Base-by-base conservation (phyloP, 2,329 filamentous ascomycete species). In the Phyllosticta citrichinensis region DNA sequence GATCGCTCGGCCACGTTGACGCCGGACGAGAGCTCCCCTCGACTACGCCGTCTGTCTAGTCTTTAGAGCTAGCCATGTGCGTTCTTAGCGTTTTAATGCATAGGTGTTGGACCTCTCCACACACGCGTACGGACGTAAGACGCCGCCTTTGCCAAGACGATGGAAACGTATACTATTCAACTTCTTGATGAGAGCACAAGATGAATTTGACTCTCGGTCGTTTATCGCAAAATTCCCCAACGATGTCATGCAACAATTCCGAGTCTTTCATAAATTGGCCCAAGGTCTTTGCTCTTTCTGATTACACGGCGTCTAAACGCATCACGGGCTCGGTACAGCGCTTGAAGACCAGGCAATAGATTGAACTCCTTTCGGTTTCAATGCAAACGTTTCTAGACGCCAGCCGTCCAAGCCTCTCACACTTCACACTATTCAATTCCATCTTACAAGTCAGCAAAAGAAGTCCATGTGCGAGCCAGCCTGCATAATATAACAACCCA, bases 1-100 rank as follows among this genome's bases (percentile, higher is more conserved):
- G 60, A 62, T 9, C 60, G 60, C 24, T 62, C 60, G 22, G 52
- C 60, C 19, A 62, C 60, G 35, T 47, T 62, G n/a, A 62, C 60
- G 24, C 56, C 60, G 22, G 60, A 62, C 52, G 58, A 60, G 55
- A 52, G 25, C 6, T 53, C n/a, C 35, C 40, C 17, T 60, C 58
- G 11, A 52, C 19, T 6, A 55, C 53, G 10, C 58, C 53, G 17
- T 60, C 53, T 11, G 40, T 24, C 12, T 60, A 56, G 40, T 19
- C n/a, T n/a, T 47, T 47, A 47, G 14, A 47, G 40, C 40, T n/a
- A n/a, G 40, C 40, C 40, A n/a, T 19, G 14, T 19, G 40, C 40
- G 17, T 47, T 47, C 17, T 47, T n/a, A 47, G 40, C 40, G 40
- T 47, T 47, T n/a, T 3, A 47, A 47, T 47, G 14, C 40, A 47